These are phyloP conservation scores for Phytophthora tubulina DNA, from an alignment of 352 stramenopile species.

Conservation along the genomic window DNA sequence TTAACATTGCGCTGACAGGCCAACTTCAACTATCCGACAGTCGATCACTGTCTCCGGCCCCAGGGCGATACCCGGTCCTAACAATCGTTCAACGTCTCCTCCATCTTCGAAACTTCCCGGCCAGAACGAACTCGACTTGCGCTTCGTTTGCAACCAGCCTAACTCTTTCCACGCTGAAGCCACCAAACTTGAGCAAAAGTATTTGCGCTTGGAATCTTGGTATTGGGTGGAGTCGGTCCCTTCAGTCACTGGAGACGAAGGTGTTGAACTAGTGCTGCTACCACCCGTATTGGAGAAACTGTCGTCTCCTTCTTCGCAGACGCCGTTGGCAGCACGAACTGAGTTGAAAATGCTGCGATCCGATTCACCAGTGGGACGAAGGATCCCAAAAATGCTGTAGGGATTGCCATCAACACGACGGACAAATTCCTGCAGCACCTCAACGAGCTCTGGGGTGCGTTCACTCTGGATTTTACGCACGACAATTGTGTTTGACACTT, in stretches of 20 bases:
- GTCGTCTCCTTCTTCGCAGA: conserved; percentile 26
- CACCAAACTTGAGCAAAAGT: conserved; percentile 88
- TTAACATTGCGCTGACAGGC: conserved; percentile 53
- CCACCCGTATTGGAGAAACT: conserved; percentile 19
- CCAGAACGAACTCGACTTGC: conserved; percentile 84
- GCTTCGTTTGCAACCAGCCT: conserved; percentile 76
- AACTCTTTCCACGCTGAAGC: conserved; percentile 83
- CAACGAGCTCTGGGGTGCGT: conserved; percentile 55
- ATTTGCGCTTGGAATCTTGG: conserved; percentile 62
- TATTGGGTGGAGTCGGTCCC: conserved; percentile 11
- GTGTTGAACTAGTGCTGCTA: conserved; percentile 37
- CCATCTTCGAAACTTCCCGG: conserved; percentile 85
- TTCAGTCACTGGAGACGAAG: conserved; percentile 24
- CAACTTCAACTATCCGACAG: conserved; percentile 86
- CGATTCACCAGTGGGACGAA: conserved; percentile 66
- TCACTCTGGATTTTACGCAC: conserved; percentile 61
- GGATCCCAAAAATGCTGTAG: conserved; percentile 86
- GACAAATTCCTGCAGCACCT: conserved; percentile 66
- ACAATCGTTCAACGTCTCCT: conserved; percentile 71
- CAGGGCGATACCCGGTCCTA: conserved; percentile 57
- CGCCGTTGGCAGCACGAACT: conserved; percentile 5
- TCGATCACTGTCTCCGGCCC: conserved; percentile 76
- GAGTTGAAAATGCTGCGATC: conserved; percentile 41
- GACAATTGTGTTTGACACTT: conserved; percentile 87
- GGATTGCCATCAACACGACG: conserved; percentile 78